Conservation (phyloP, 345 rosid genomes). For the Euphorbia pulcherrima region DNA sequence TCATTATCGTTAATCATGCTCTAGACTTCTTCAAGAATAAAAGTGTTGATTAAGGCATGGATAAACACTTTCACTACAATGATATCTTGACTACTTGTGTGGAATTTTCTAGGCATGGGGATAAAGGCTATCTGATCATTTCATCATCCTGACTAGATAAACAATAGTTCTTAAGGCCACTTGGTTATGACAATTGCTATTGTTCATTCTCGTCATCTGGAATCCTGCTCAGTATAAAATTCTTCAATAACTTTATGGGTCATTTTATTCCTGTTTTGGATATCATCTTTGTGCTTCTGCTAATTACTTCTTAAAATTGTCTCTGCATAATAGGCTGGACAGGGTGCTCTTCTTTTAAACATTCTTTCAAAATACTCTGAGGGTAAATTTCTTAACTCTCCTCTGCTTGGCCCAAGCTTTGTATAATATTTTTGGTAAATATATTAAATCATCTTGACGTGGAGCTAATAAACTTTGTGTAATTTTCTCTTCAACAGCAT, state of each 20-base stretch:
- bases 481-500: constrained; percentile 51
- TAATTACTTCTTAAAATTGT: constrained; percentile 13
- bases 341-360: constrained; percentile 89
- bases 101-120: not conserved
- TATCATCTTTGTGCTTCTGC: constrained; percentile 14
- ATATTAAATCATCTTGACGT: not conserved
- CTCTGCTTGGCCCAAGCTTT: constrained; percentile 8
- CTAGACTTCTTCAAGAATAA: not conserved
- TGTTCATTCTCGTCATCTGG: not conserved
- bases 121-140: not conserved
- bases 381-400: constrained; percentile 39
- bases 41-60: not conserved
- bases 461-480: constrained; percentile 5
- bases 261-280: not conserved
- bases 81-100: not conserved
- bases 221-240: not conserved
- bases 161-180: not conserved
- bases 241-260: not conserved
- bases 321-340: constrained; percentile 66
- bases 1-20: not conserved
- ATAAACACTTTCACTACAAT: not conserved
- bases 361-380: constrained; percentile 89
- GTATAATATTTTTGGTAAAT: not conserved
- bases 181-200: not conserved
- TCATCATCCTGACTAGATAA: not conserved